Percentiles rank a stretch among this genome's conserved stretches.
Evolutionary conservation across 2,329 filamentous ascomycete genomes (phyloP).

Genomic region (Furcasterigmium furcatum): DNA sequence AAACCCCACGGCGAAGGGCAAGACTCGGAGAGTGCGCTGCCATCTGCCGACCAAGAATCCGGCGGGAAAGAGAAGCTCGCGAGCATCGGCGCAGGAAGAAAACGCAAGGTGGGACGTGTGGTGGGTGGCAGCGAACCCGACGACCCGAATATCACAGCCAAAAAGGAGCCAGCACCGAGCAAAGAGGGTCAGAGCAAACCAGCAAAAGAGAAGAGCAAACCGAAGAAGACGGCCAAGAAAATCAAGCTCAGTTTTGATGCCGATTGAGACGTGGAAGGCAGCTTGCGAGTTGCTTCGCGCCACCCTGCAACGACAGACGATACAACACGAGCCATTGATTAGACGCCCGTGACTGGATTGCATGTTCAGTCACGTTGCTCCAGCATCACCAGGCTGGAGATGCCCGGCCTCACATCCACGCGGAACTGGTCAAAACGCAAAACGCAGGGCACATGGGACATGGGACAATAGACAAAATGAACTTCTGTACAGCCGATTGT

Average conservation of each 20-base stretch:
- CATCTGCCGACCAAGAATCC: constrained; percentile 38
- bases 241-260: constrained; percentile 61
- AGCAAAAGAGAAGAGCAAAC: constrained; percentile 4
- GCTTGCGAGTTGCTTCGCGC: too few species aligned
- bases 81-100: constrained; percentile 43
- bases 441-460: too few species aligned
- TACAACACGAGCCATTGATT: too few species aligned
- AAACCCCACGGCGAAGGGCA: constrained; percentile 11
- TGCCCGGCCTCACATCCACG: too few species aligned
- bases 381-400: not conserved
- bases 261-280: constrained; percentile 7
- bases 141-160: not conserved
- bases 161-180: constrained; percentile 5
- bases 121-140: constrained; percentile 28
- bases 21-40: constrained; percentile 3
- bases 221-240: constrained; percentile 56
- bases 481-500: constrained; percentile 20
- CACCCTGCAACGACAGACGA: too few species aligned
- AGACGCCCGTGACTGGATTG: too few species aligned
- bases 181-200: constrained; percentile 4
- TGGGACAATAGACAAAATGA: constrained; percentile 4
- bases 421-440: not conserved
- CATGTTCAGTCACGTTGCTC: too few species aligned
- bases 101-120: constrained; percentile 53
- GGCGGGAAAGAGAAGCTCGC: constrained; percentile 31